Evolutionary conservation across 176 grass and related monocot species (phyloP).

Genomic region (Saccharum officinarum): DNA sequence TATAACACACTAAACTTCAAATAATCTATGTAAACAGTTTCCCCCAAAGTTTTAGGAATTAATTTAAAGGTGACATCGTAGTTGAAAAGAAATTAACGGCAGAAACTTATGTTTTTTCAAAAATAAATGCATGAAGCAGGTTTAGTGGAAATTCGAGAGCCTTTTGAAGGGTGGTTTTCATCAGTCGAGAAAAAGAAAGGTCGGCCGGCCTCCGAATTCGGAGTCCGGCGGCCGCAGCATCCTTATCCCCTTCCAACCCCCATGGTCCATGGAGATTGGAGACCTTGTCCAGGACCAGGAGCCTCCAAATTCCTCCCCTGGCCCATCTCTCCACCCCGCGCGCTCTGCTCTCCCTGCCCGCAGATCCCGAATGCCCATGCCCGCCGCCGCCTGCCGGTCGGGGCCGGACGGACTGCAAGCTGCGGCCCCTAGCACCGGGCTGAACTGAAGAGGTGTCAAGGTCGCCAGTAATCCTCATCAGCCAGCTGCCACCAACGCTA

Average conservation of each 20-base stretch:
- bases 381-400: background rate
- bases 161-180: background rate
- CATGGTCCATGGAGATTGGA: background rate
- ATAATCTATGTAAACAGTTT: background rate
- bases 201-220: no score
- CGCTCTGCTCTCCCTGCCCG: background rate
- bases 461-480: background rate
- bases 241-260: background rate
- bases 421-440: background rate
- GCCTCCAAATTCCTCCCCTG: background rate
- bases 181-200: background rate
- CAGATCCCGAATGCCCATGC: constrained; percentile 2
- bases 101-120: no score
- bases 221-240: background rate
- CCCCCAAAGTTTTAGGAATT: background rate
- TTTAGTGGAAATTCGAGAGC: background rate
- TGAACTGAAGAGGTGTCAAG: background rate
- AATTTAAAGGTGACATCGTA: background rate
- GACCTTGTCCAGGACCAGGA: background rate
- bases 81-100: background rate
- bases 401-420: background rate
- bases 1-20: no score
- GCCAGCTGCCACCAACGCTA: background rate
- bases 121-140: no score
- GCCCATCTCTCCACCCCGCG: background rate